These are phyloP conservation scores for Filobasidium floriforme DNA, from an alignment of 768 basidiomycete species.

Conservation along the genomic window DNA sequence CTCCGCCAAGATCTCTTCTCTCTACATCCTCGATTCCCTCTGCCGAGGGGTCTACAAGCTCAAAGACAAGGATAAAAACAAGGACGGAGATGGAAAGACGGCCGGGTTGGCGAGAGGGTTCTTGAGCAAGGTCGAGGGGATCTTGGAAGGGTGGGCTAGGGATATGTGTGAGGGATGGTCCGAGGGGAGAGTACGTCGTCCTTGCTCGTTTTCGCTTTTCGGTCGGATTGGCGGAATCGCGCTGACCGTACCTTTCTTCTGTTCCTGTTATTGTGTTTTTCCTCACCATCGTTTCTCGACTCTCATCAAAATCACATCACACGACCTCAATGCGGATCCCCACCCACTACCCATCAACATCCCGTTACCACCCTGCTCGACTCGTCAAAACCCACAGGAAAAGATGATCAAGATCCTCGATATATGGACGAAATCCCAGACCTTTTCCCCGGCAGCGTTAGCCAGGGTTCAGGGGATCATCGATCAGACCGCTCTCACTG, in stretches of 20 bases:
- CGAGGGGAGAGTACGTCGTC: slow-evolving; percentile 88
- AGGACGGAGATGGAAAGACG: slow-evolving; percentile 23
- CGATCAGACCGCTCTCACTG: not conserved
- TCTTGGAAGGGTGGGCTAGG: slow-evolving; percentile 78
- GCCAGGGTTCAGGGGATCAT: slow-evolving; percentile 52
- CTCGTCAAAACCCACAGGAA: too few species aligned
- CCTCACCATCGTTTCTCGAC: too few species aligned
- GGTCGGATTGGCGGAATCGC: slow-evolving; percentile 4
- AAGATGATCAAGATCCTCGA: slow-evolving; percentile 95
- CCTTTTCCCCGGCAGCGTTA: slow-evolving; percentile 73
- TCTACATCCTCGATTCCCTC: slow-evolving; percentile 91
- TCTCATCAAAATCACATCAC: too few species aligned
- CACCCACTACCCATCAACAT: too few species aligned
- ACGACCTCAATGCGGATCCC: too few species aligned
- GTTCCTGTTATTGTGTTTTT: too few species aligned
- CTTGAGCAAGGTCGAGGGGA: slow-evolving; percentile 77
- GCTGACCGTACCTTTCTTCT: slow-evolving; percentile 8
- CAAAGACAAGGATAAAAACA: slow-evolving; percentile 58
- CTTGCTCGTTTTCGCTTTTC: not conserved
- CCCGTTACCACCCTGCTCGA: too few species aligned
- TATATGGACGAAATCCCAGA: slow-evolving; percentile 87
- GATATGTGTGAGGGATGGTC: slow-evolving; percentile 65
- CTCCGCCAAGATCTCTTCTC: slow-evolving; percentile 63
- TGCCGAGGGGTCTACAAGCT: slow-evolving; percentile 66
- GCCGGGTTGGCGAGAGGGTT: slow-evolving; percentile 60